Evolutionary conservation across 306 rosid species (phyloP), one percentile per base, ranked within the genome.

Genomic region (Dalbergia cultrata): DNA sequence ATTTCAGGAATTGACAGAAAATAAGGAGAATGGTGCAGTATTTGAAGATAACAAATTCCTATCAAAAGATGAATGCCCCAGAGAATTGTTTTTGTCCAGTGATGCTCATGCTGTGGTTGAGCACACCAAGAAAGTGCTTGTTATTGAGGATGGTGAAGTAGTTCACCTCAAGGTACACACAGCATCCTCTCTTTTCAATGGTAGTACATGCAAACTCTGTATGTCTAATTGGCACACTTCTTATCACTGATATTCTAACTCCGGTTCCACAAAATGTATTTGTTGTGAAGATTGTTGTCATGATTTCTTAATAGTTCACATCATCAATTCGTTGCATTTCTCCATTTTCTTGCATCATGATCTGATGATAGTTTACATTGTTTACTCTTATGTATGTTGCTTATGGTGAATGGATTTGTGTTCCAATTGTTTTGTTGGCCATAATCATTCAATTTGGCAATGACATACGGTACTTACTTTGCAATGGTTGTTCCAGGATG

Each of bases 31-130:
- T 67, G 97, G 96, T 72, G 85, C 97, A n/a, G 88, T 91, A 70
- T 93, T 93, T 84, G 92, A 87, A 81, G 98, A 95, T 68, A 89
- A 90, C 67, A 93, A 90, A 83, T 90, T 88, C 82, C 89, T 93
- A 35, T 86, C 97, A 47, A 93, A 90, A 86, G 90, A 89, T 80
- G 94, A 90, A 26, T 85, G 77, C 52, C 94, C 99, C 16, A 95
- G 82, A 80, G 99, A 95, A 81, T 88, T 95, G 82, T 95, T 95
- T 86, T 87, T 95, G 84, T 95, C 99, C 47, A 95, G 99, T 74
- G 99, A 95, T 83, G 94, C 98, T 72, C 86, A 93, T 86, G 99
- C 99, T 18, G 92, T 95, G 74, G 91, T 93, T 80, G 99, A 95
- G 85, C 98, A 95, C 70, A 95, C 99, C 45, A 93, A 89, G 84